phyloP scores from a whole-genome alignment of 192 early-diverging fungal species.

The Coemansia brasiliensis region DNA sequence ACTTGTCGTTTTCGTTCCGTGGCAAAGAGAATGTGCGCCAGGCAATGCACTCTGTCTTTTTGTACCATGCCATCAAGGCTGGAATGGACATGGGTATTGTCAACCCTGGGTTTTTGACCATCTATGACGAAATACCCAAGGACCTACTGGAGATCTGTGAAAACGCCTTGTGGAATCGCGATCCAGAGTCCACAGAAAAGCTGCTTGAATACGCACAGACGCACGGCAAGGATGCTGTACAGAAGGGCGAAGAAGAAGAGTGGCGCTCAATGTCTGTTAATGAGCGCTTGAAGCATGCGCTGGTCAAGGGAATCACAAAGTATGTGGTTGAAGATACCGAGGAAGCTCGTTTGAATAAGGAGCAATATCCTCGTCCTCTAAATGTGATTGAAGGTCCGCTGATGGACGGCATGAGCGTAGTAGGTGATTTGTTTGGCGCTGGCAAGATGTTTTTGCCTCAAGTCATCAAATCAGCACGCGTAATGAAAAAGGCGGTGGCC shows the following conservation, averaged over 20 bases:
- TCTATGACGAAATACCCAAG: conserved; percentile 95
- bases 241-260: conserved; percentile 79
- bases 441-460: conserved; percentile 99
- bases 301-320: conserved; percentile 95
- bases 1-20: conserved; percentile 96
- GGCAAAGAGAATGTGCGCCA: conserved; percentile 90
- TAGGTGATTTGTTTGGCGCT: conserved; percentile 91
- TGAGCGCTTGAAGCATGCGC: conserved; percentile 73
- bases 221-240: conserved; percentile 65
- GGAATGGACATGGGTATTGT: conserved; percentile 99
- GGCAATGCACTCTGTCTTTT: conserved; percentile 95
- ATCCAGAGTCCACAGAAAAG: conserved; percentile 90
- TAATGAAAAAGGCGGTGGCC: conserved; percentile 98
- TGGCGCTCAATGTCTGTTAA: conserved; percentile 80
- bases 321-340: conserved; percentile 91
- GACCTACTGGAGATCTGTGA: conserved; percentile 92
- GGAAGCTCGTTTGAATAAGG: conserved; percentile 77
- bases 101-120: conserved; percentile 93
- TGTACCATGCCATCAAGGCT: conserved; percentile 78
- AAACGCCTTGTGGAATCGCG: conserved; percentile 89
- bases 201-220: conserved; percentile 86
- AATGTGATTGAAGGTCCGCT: conserved; percentile 96
- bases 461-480: conserved; percentile 94
- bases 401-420: conserved; percentile 91
- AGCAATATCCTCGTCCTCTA: conserved; percentile 81